Evolutionary conservation across 106 monocot genomes (phyloP).

Genomic region (Chionographis japonica): DNA sequence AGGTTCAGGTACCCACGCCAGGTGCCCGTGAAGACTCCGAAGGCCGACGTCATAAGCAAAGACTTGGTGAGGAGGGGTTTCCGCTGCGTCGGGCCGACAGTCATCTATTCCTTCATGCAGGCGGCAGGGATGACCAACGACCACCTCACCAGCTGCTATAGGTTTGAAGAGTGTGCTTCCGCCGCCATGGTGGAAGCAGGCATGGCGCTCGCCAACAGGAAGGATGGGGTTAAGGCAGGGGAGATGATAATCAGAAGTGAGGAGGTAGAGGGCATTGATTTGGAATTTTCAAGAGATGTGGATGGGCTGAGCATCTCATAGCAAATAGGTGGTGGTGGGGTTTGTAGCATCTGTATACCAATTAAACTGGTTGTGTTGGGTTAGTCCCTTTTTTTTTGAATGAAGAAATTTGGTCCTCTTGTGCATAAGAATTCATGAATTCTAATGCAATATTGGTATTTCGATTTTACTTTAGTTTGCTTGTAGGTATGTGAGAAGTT

Average conservation of each 20-base stretch:
- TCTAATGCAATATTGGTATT: too few relatives aligned
- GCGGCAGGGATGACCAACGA: conserved; percentile 44
- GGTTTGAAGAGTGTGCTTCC: conserved; percentile 31
- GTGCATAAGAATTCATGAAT: too few relatives aligned
- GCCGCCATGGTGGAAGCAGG: not conserved
- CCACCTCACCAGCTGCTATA: conserved; percentile 37
- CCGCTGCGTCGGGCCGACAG: conserved; percentile 34
- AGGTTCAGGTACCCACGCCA: conserved; percentile 25
- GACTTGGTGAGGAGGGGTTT: conserved; percentile 40
- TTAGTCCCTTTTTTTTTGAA: too few relatives aligned
- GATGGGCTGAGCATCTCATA: conserved; percentile 20
- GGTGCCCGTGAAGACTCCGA: conserved; percentile 37
- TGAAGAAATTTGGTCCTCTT: too few relatives aligned
- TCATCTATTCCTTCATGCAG: conserved; percentile 52
- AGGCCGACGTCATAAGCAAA: conserved; percentile 42
- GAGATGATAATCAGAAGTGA: not conserved
- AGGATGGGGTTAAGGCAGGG: not conserved
- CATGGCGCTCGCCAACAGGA: not conserved
- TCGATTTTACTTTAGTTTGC: too few relatives aligned
- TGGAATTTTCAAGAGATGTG: conserved; percentile 10
- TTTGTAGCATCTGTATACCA: too few relatives aligned
- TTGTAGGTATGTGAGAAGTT: too few relatives aligned
- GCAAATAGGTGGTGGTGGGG: not conserved
- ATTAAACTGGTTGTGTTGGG: too few relatives aligned
- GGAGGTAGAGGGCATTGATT: conserved; percentile 1